Base-by-base conservation (phyloP, 108 stramenopile species). In the Aurantiochytrium sp. region DNA sequence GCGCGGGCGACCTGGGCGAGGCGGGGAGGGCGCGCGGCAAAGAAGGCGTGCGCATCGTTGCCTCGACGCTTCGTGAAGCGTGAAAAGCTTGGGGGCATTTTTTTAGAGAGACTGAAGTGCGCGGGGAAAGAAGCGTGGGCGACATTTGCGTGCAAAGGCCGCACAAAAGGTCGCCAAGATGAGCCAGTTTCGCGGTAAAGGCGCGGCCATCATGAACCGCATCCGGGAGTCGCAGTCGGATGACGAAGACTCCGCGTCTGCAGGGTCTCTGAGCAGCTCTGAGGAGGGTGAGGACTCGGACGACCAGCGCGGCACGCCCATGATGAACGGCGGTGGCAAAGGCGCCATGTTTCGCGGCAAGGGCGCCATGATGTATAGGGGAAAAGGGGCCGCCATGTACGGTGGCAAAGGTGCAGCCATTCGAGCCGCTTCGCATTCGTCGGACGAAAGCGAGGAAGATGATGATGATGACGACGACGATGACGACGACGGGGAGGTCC, bases 401-500 rank as follows among this genome's bases (percentile, higher is more conserved):
- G 43, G 76, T 2, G 76, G 76, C 76, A 83, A 83, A 3, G 76
- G 76, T 23, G 45, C 51, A 6, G 49, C 49, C 45, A 2, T 83
- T 12, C 76, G 49, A 23, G 76, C 45, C 10, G 49, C 43, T 6
- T 12, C 4, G 2, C 16, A 6, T 12, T 83, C 76, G 16, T 28
- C 64, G 25, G 64, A 69, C 42, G 64, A 42, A 28, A 18, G 23
- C 0, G 42, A 69, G 35, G 76, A 53, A 45, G 49, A 53, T 53
- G 76, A 83, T 45, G 76, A 83, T 23, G 76, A 83, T 0, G 76
- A 83, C 51, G 76, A 83, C 10, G 76, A 83, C 4, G 76, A 83
- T 4, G 76, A 83, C 12, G 76, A 72, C 23, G 72, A 72, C 18
- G 72, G 23, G 23, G 72, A 29, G 72, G 72, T n/a, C 19, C n/a